phyloP scores from a whole-genome alignment of 805 yeast species.

The Starmera dryadoides region DNA sequence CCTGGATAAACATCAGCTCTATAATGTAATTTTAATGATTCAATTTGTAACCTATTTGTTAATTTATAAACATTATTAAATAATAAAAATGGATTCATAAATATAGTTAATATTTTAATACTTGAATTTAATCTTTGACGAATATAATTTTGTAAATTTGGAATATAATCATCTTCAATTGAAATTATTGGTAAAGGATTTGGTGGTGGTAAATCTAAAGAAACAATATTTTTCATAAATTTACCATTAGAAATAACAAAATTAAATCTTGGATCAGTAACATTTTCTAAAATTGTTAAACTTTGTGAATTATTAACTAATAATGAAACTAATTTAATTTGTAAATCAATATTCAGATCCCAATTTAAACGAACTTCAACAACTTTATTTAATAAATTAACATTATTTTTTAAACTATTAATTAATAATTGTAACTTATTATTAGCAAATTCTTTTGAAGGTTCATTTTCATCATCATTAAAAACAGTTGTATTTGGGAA shows the following conservation, averaged over 20 bases:
- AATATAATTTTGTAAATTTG: slow-evolving; percentile 21
- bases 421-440: slow-evolving; percentile 20
- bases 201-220: slow-evolving; percentile 24
- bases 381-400: slow-evolving; percentile 17
- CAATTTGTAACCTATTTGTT: slow-evolving; percentile 23
- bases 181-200: slow-evolving; percentile 25
- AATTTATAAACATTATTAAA: slow-evolving; percentile 24
- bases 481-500: background rate
- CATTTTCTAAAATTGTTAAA: slow-evolving; percentile 29
- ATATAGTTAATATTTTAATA: slow-evolving; percentile 23
- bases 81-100: slow-evolving; percentile 30
- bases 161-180: slow-evolving; percentile 22
- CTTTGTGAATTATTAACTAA: slow-evolving; percentile 23
- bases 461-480: slow-evolving; percentile 19
- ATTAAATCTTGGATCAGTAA: slow-evolving; percentile 31
- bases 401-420: slow-evolving; percentile 18
- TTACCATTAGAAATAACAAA: slow-evolving; percentile 24
- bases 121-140: slow-evolving; percentile 20
- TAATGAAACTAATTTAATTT: slow-evolving; percentile 21
- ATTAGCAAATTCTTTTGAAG: slow-evolving; percentile 23
- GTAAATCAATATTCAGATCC: slow-evolving; percentile 29
- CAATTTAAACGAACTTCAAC: slow-evolving; percentile 34
- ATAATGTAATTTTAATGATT: slow-evolving; percentile 33
- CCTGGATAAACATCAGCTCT: slow-evolving; percentile 30
- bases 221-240: slow-evolving; percentile 13